Base-by-base conservation (phyloP, 2,329 filamentous ascomycete species). In the Coniosporium tulheliwenetii region DNA sequence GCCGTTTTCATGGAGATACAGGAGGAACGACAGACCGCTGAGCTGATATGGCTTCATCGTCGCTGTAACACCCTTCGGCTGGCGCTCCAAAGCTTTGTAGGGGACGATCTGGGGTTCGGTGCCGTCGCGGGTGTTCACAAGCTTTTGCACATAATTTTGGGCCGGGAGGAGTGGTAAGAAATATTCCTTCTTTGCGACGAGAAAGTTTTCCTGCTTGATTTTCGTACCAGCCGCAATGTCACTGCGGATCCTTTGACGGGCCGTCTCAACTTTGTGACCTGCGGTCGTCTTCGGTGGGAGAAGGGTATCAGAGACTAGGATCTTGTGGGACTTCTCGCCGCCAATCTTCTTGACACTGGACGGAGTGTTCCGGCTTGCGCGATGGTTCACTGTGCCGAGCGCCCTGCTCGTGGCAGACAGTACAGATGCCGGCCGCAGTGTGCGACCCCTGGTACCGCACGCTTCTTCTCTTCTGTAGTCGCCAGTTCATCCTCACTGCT, bases 1-100 rank as follows among this genome's bases (percentile, higher is more conserved):
- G 41, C 63, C 61, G 43, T 68, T 67, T 2, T 57, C 51, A 44
- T 66, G 58, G 41, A 67, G 57, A 45, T 67, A 61, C 1, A 67
- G 48, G 7, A 72, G 57, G 47, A 70, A 71, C 0, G 65, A 67
- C 0, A 72, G 52, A 1, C 68, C 69, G 3, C 65, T 61, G 0
- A 71, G 49, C 43, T 71, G 69, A 37, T 72, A 70, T 2, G 65
- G 61, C 47, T 71, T 72, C 54, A 72, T 66, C 0, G 49, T 61
- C 1, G 71, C 71, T 1, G 51, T 65, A 10, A 75, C 61, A 2
- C 59, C 61, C 41, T 54, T 41, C 1, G 65, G 69, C 45, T 71
- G 69, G 36, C 58, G 47, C 3, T 50, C 43, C 3, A 70, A 47
- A 7, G 61, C 52, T 38, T 59, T 43, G 40, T 70, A 69, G 7